Evolutionary conservation across 2,329 filamentous ascomycete genomes (phyloP), one percentile per base, ranked within the genome.

Genomic region (Colletotrichum sp.): DNA sequence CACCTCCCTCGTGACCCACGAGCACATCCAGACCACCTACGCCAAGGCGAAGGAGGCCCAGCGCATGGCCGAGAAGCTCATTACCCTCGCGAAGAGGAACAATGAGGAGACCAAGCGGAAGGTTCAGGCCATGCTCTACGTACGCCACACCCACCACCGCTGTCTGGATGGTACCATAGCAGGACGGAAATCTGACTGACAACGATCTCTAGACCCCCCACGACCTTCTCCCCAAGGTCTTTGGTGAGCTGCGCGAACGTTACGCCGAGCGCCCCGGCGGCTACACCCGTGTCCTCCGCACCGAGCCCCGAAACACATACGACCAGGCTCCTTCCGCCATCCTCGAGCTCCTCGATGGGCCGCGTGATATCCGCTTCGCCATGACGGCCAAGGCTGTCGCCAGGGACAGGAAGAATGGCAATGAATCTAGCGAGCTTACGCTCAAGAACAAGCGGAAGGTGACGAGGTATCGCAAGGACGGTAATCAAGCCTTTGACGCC

Each of bases 1-100:
- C 84, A 98, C 96, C 79, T 97, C 96, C 71, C 94, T 99, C 79
- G 94, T 99, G 87, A 91, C 95, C 85, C 93, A 98, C 86, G 97
- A 99, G 88, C 93, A 95, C 78, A 98, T 99, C 87, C 93, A 94
- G 78, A 99, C 97, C 67, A 98, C 97, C 87, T 98, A 94, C 90
- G 93, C 94, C 84, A 98, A 98, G 87, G 97, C 97, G 64, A 99
- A 98, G 87, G 97, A 99, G 88, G 95, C 97, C 25, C 97, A 99
- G 87, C 91, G 95, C 59, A 85, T 98, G 80, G 97, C 96, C 9
- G 97, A 99, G 84, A 98, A 98, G 88, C 89, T 98, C 79, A 96
- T 99, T 81, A 98, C 96, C 6, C 85, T 98, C 80, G 96, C 95
- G 25, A 99, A 98, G 91, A 94, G 93, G 87, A 95, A 98, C 84